A percentile compares a stretch with the other conserved stretches of the same genome.
Evolutionary conservation across 768 basidiomycete species (phyloP).

Genomic region (Lyophyllum semitale): DNA sequence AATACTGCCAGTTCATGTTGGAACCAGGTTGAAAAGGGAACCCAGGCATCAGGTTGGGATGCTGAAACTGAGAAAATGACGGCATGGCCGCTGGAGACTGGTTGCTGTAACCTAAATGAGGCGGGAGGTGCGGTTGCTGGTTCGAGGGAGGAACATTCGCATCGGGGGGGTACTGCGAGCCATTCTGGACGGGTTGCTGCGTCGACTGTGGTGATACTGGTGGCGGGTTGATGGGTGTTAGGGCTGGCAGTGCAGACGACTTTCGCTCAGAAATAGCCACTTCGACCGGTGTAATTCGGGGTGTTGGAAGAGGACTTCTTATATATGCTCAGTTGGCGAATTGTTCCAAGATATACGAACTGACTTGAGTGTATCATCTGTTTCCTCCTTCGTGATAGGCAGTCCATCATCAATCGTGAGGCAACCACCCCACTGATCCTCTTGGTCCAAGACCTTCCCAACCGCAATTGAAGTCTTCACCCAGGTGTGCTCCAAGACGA

Average conservation of each 20-base stretch:
- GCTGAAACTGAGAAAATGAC: neutral
- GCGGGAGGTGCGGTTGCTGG: neutral
- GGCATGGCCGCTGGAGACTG: neutral
- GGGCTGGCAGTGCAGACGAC: neutral
- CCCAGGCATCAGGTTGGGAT: neutral
- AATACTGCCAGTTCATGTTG: neutral
- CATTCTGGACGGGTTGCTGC: neutral
- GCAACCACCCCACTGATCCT: slow-evolving; percentile 56
- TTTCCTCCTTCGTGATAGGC: slow-evolving; percentile 37
- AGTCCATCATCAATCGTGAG: slow-evolving; percentile 41
- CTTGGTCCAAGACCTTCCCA: slow-evolving; percentile 44
- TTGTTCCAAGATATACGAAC: slow-evolving; percentile 21
- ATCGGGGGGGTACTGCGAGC: neutral
- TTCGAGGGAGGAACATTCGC: neutral
- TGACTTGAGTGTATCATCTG: slow-evolving; percentile 46
- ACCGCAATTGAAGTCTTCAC: slow-evolving; percentile 43
- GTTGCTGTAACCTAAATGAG: neutral
- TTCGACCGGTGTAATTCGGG: slow-evolving; percentile 55
- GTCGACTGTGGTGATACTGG: neutral
- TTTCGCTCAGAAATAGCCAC: slow-evolving; percentile 4
- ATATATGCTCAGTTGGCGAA: slow-evolving; percentile 17
- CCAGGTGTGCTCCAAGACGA: slow-evolving; percentile 59
- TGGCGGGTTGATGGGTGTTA: neutral
- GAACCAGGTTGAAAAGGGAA: neutral
- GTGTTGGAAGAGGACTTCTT: slow-evolving; percentile 67